phyloP scores from a whole-genome alignment of 148 eudicot species.

The Silene uniflora region DNA sequence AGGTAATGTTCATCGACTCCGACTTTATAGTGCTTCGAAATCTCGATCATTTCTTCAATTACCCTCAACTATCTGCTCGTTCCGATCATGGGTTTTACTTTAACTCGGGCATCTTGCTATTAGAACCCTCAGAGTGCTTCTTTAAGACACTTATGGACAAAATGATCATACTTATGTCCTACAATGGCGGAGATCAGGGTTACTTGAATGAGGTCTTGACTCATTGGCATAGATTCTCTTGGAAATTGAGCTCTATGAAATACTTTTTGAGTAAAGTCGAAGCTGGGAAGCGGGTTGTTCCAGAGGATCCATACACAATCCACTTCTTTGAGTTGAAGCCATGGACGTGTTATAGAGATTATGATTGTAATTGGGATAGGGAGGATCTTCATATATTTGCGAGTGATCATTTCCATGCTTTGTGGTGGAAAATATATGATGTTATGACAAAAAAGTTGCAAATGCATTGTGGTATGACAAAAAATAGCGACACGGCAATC shows the following conservation, averaged over 20 bases:
- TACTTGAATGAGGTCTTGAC: slow-evolving; percentile 63
- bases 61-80: slow-evolving; percentile 56
- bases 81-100: slow-evolving; percentile 43
- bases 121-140: slow-evolving; percentile 66
- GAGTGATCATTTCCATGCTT: slow-evolving; percentile 46
- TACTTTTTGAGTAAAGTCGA: slow-evolving; percentile 15
- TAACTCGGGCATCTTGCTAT: slow-evolving; percentile 67
- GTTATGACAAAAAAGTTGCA: slow-evolving; percentile 45
- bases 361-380: slow-evolving; percentile 77
- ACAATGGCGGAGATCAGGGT: slow-evolving; percentile 84
- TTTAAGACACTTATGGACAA: slow-evolving; percentile 50
- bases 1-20: slow-evolving; percentile 63
- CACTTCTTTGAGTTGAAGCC: slow-evolving; percentile 77
- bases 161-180: slow-evolving; percentile 33
- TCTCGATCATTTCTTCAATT: slow-evolving; percentile 49
- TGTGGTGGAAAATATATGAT: slow-evolving; percentile 68
- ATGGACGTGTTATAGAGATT: slow-evolving; percentile 60
- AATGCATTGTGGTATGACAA: slow-evolving; percentile 36
- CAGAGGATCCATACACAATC: slow-evolving; percentile 37
- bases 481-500: slow-evolving; percentile 31
- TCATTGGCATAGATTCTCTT: slow-evolving; percentile 71
- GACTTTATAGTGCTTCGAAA: slow-evolving; percentile 50
- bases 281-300: slow-evolving; percentile 20
- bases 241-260: slow-evolving; percentile 42
- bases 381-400: slow-evolving; percentile 30